Evolutionary conservation across 495 filamentous ascomycete species (phyloP), one percentile per base, ranked within the genome.

Genomic region (Talaromyces wortmannii): DNA sequence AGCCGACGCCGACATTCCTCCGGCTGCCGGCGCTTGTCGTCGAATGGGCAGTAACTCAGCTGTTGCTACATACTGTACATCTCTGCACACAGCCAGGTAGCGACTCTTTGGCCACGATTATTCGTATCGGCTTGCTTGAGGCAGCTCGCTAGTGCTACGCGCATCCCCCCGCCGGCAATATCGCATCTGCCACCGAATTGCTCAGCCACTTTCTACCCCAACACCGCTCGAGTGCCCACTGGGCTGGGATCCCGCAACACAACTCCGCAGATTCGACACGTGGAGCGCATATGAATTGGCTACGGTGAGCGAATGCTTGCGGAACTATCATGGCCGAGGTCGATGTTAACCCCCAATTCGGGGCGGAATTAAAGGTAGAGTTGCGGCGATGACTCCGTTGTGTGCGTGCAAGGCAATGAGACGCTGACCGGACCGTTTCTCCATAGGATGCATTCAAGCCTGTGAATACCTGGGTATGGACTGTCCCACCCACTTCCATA

Each of bases 361-460:
- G 92, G 67, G 82, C 86, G 52, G 90, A 95, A 73, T 78, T 96
- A 69, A 97, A 95, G 88, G 91, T 94, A 71, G 45, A 67, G 43
- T 16, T 51, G 12, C 15, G 31, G 17, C 32, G 12, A 50, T 32
- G 23, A 30, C 15, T 50, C 15, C 18, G 31, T 50, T 23, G 32
- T 45, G n/a, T 7, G 7, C 6, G 16, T 40, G 45, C n/a, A 53
- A 29, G 5, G 23, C 53, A 30, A 42, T 50, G 44, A 17, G 45
- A 40, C 45, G 46, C 32, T 29, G 33, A 54, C 55, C 43, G 45
- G 32, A 45, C 23, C 42, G 60, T 58, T 47, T 48, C 51, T 15
- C 11, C 45, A 48, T 71, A 94, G 90, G 94, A 98, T 84, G 85
- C 85, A 61, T 97, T 96, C 77, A 97, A 94, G 68, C 82, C 91